Conservation (phyloP, 2,329 filamentous ascomycete species). For the Monosporascus sp. region DNA sequence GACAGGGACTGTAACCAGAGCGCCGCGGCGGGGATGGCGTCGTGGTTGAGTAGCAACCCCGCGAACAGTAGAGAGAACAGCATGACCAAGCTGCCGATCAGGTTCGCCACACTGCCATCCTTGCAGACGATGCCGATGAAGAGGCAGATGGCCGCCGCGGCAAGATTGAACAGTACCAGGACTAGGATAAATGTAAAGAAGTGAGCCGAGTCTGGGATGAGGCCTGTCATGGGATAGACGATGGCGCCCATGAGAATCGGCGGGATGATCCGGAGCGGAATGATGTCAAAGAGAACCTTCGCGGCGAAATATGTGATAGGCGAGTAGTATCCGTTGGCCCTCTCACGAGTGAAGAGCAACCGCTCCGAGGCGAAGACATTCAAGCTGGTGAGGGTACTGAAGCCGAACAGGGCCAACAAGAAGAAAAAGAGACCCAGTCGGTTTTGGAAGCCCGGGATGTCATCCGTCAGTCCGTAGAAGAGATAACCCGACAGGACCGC, state of each 20-base stretch:
- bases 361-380: constrained; percentile 91
- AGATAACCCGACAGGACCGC: constrained; percentile 92
- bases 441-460: constrained; percentile 97
- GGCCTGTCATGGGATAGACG: constrained; percentile 94
- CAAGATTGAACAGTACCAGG: constrained; percentile 91
- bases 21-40: constrained; percentile 80
- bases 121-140: constrained; percentile 96
- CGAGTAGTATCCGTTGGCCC: constrained; percentile 94
- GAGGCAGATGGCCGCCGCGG: constrained; percentile 86
- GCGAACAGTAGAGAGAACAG: constrained; percentile 94
- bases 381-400: constrained; percentile 89
- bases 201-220: constrained; percentile 74
- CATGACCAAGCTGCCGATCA: constrained; percentile 95
- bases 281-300: constrained; percentile 97
- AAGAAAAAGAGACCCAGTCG: constrained; percentile 97
- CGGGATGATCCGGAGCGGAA: constrained; percentile 88
- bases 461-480: constrained; percentile 93
- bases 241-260: constrained; percentile 94
- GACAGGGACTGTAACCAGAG: constrained; percentile 89
- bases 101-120: constrained; percentile 83
- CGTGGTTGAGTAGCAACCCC: constrained; percentile 87
- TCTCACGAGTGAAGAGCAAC: constrained; percentile 84
- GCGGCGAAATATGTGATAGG: constrained; percentile 90
- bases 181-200: constrained; percentile 92
- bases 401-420: constrained; percentile 89